Evolutionary conservation across 148 eudicot genomes (phyloP).

Genomic region (Euryodendron excelsum): DNA sequence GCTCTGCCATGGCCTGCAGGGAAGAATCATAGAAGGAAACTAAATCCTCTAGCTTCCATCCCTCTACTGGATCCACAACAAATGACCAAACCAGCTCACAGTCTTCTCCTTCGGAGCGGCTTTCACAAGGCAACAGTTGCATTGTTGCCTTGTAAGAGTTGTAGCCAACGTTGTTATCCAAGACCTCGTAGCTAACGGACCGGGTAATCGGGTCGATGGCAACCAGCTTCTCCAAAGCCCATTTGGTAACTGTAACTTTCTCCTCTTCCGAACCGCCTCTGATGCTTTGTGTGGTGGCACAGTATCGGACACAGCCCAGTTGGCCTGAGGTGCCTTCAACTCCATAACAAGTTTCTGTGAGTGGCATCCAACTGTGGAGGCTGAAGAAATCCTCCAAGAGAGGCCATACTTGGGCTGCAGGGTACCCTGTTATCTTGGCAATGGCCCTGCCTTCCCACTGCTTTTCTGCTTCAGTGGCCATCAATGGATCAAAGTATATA

Average conservation of each 20-base stretch:
- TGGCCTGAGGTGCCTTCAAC: background rate
- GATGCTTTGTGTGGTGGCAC: background rate
- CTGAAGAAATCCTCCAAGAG: background rate
- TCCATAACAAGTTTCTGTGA: background rate
- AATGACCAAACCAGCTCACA: background rate
- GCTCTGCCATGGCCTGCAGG: background rate
- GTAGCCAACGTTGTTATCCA: background rate
- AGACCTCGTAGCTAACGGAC: background rate
- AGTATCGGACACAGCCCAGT: background rate
- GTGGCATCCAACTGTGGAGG: background rate
- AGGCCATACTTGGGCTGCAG: background rate
- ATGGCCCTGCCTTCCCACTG: background rate
- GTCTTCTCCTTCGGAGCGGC: background rate
- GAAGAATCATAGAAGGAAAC: background rate
- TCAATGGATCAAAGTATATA: no score
- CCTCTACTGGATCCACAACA: background rate
- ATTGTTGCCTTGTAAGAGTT: background rate
- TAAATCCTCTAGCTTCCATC: background rate
- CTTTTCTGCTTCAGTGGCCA: background rate
- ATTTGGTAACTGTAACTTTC: background rate
- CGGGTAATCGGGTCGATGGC: background rate
- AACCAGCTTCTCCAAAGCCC: background rate
- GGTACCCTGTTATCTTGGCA: background rate
- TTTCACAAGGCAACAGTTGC: background rate
- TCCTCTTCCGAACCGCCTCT: background rate